Evolutionary conservation across 768 basidiomycete genomes (phyloP).

Genomic region (Stropharia rugosoannulata): DNA sequence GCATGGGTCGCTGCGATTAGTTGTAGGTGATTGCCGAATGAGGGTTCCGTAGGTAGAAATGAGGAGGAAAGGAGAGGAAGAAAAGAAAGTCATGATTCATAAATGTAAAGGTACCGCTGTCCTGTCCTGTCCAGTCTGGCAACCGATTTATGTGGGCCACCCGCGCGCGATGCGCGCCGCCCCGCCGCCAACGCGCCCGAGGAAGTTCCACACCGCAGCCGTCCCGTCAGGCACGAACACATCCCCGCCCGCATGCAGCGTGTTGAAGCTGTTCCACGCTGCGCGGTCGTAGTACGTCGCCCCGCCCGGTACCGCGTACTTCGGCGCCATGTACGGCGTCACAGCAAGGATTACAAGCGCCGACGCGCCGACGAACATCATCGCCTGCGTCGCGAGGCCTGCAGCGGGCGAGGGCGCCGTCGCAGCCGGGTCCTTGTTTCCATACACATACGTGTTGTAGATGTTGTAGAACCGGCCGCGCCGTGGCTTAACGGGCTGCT

Average conservation of each 20-base stretch:
- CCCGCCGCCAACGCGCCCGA: constrained; percentile 72
- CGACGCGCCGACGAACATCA: constrained; percentile 62
- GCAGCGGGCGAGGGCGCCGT: constrained; percentile 22
- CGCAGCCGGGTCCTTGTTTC: constrained; percentile 35
- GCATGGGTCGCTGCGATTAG: no score
- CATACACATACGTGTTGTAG: constrained; percentile 72
- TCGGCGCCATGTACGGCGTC: constrained; percentile 59
- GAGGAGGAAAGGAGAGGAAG: no score
- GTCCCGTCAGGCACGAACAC: constrained; percentile 64
- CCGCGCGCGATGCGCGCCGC: constrained; percentile 76
- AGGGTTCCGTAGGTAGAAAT: no score
- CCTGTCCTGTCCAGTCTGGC: no score
- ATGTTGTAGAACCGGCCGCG: constrained; percentile 77
- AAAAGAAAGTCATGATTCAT: no score
- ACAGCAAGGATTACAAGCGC: constrained; percentile 61
- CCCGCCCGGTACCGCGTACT: constrained; percentile 59
- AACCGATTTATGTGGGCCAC: constrained; percentile 60
- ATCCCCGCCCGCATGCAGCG: constrained; percentile 67
- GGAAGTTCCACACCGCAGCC: constrained; percentile 63
- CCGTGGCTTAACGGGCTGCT: constrained; percentile 20
- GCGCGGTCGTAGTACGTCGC: constrained; percentile 74
- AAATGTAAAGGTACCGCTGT: no score
- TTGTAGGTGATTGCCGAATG: no score
- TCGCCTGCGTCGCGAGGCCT: constrained; percentile 42
- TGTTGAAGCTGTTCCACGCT: constrained; percentile 79